phyloP scores from a whole-genome alignment of 108 stramenopile species.

The Mediolabrus comicus region DNA sequence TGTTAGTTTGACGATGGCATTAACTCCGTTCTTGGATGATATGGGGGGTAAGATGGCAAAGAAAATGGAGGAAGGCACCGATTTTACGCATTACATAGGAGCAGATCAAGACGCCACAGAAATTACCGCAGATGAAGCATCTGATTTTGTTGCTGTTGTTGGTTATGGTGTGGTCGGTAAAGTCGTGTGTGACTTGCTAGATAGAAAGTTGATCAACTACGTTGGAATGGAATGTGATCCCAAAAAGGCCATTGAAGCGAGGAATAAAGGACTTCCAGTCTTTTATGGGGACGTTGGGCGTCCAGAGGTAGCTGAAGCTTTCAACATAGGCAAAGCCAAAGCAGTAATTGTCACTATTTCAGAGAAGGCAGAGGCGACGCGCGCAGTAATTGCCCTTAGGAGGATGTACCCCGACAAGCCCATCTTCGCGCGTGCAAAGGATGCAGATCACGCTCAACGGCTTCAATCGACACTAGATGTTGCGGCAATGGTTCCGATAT shows the following conservation, averaged over 20 bases:
- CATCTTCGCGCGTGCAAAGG: constrained; percentile 88
- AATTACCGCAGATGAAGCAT: constrained; percentile 80
- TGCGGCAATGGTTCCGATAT: constrained; percentile 92
- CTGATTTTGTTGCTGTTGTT: constrained; percentile 90
- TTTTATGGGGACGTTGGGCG: constrained; percentile 95
- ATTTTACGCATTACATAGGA: constrained; percentile 89
- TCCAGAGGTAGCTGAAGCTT: constrained; percentile 90
- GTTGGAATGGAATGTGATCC: constrained; percentile 95
- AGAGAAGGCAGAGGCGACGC: constrained; percentile 85
- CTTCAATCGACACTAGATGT: constrained; percentile 87
- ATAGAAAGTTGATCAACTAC: constrained; percentile 91
- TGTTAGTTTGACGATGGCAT: constrained; percentile 95
- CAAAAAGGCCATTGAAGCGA: constrained; percentile 89
- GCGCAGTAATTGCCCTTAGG: constrained; percentile 88
- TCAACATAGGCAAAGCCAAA: constrained; percentile 94
- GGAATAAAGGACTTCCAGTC: constrained; percentile 92
- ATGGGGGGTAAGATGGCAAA: constrained; percentile 71
- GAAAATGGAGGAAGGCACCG: constrained; percentile 78
- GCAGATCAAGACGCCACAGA: constrained; percentile 88
- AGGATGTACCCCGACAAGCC: constrained; percentile 88
- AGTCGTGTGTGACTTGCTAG: constrained; percentile 93
- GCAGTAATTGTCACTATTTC: constrained; percentile 90
- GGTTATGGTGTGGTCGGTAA: constrained; percentile 95
- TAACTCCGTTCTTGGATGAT: constrained; percentile 83
- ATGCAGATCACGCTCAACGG: constrained; percentile 90